A percentile compares a stretch with the other conserved stretches of the same genome.
phyloP scores from a whole-genome alignment of 345 rosid species.

The Capsella bursapastoris region DNA sequence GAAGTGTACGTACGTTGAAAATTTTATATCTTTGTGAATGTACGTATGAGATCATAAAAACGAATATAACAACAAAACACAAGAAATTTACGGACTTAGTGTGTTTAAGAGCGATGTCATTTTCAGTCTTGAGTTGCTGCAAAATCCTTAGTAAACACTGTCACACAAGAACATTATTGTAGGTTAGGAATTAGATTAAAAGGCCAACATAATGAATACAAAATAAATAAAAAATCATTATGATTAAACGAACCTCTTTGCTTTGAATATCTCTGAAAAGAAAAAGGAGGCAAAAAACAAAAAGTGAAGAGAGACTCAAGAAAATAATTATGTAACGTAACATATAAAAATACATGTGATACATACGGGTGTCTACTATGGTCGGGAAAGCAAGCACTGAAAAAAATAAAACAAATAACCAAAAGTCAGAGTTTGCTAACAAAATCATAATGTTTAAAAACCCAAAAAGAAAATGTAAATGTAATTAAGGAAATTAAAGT shows the following conservation, averaged over 20 bases:
- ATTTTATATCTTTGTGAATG: neutral
- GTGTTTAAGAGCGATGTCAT: constrained; percentile 62
- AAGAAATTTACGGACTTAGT: constrained; percentile 52
- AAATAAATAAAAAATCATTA: neutral
- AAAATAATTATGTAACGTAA: constrained; percentile 2
- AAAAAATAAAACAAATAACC: neutral
- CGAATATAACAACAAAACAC: neutral
- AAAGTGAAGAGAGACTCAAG: neutral
- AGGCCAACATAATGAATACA: neutral
- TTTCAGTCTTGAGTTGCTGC: constrained; percentile 64
- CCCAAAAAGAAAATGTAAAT: neutral
- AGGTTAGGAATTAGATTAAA: neutral
- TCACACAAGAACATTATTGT: constrained; percentile 12
- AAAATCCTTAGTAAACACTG: constrained; percentile 64
- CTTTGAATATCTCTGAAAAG: constrained; percentile 47
- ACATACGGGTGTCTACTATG: constrained; percentile 43
- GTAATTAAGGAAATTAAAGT: neutral
- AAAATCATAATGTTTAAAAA: neutral
- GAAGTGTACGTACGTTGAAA: too few species aligned
- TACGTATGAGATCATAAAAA: neutral
- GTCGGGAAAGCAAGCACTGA: constrained; percentile 55
- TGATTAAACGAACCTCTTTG: constrained; percentile 54
- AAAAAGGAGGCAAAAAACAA: neutral
- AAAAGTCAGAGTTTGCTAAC: neutral
- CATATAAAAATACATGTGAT: neutral